phyloP scores from a whole-genome alignment of 2,329 filamentous ascomycete genomes.

The Epichloe sibirici region DNA sequence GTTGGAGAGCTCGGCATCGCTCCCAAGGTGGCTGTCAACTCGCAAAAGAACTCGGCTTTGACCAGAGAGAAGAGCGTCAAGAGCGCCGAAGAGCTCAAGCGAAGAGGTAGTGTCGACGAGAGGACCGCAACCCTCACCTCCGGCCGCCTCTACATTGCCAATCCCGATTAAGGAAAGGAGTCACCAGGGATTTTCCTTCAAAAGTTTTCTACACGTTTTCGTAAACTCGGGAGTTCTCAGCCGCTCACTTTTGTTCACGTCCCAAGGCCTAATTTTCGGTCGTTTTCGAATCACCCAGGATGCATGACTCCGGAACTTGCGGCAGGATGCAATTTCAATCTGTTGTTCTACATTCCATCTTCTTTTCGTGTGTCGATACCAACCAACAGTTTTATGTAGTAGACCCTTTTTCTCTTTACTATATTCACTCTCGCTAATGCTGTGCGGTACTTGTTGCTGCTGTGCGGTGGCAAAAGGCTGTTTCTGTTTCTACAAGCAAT shows the following conservation, averaged over 20 bases:
- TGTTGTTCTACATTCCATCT: constrained; percentile 6
- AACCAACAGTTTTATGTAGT: constrained; percentile 9
- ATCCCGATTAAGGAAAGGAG: constrained; percentile 49
- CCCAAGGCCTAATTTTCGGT: background rate
- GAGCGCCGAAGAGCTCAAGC: constrained; percentile 57
- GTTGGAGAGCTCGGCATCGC: constrained; percentile 41
- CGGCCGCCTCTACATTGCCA: constrained; percentile 71
- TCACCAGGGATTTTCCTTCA: background rate
- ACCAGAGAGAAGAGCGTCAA: constrained; percentile 54
- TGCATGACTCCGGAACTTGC: constrained; percentile 11
- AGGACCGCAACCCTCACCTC: constrained; percentile 63
- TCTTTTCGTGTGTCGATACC: constrained; percentile 12
- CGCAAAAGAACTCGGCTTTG: constrained; percentile 42
- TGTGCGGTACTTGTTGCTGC: background rate
- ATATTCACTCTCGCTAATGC: constrained; percentile 3
- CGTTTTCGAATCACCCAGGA: constrained; percentile 1
- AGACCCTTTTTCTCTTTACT: background rate
- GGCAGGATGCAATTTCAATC: constrained; percentile 9
- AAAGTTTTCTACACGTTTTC: background rate
- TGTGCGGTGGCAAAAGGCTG: background rate
- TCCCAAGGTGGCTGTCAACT: constrained; percentile 44
- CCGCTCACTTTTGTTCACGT: background rate
- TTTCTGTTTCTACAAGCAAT: background rate
- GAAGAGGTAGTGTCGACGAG: constrained; percentile 75
- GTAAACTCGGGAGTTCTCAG: background rate